phyloP scores from a whole-genome alignment of 2,329 filamentous ascomycete species.

The Fusarium irregulare region DNA sequence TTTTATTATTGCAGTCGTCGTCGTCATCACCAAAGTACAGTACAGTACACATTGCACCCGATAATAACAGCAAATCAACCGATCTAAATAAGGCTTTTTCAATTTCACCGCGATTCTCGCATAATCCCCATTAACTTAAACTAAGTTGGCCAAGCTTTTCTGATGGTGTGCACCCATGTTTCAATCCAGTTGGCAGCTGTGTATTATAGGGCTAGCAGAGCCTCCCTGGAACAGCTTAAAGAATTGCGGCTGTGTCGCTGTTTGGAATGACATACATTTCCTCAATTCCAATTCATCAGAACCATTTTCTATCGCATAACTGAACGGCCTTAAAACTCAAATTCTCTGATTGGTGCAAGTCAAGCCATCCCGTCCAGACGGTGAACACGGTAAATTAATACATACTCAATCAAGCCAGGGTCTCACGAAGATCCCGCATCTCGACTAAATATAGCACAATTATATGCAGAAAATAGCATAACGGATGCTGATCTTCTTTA shows the following conservation, averaged over 20 bases:
- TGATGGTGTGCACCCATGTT: slow-evolving; percentile 15
- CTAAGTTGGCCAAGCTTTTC: slow-evolving; percentile 7
- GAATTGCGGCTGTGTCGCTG: slow-evolving; percentile 11
- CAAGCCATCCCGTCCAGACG: not conserved
- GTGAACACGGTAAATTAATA: slow-evolving; percentile 2
- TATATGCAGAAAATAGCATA: slow-evolving; percentile 4
- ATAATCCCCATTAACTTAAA: not conserved
- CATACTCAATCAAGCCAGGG: not conserved
- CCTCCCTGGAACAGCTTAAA: slow-evolving; percentile 9
- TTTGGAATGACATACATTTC: slow-evolving; percentile 15
- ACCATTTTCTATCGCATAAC: not conserved
- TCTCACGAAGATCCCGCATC: not conserved
- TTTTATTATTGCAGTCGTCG: slow-evolving; percentile 20
- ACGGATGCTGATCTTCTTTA: not conserved
- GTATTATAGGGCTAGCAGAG: slow-evolving; percentile 27
- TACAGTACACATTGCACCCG: not conserved
- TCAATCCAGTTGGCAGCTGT: not conserved
- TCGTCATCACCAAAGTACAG: slow-evolving; percentile 21
- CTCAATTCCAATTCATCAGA: not conserved
- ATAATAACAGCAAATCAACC: not conserved
- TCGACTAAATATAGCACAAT: slow-evolving; percentile 1
- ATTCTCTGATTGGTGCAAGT: not conserved
- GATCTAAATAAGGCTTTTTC: not conserved
- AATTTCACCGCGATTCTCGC: slow-evolving; percentile 7
- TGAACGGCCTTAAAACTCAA: not conserved